Evolutionary conservation across 352 stramenopile genomes (phyloP).

Genomic region (Phytophthora constricta): DNA sequence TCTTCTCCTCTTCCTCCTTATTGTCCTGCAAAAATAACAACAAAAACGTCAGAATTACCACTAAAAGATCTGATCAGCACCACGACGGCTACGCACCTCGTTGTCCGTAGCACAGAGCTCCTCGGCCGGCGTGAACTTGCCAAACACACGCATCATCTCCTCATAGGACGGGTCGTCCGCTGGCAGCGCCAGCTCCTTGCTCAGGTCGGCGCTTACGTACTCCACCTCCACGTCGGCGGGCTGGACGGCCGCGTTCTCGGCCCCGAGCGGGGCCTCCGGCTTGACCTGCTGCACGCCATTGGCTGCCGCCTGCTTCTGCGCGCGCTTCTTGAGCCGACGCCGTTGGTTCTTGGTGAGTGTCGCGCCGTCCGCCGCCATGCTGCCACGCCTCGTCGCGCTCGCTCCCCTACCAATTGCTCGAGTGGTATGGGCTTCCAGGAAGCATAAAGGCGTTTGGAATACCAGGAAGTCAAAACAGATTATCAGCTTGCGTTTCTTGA

Average conservation of each 20-base stretch:
- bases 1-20: slow-evolving; percentile 35
- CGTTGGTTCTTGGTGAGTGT: slow-evolving; percentile 85
- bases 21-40: slow-evolving; percentile 28
- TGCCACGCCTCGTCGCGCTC: slow-evolving; percentile 8
- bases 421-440: too few relatives aligned
- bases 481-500: background rate
- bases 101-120: slow-evolving; percentile 71
- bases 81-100: slow-evolving; percentile 36
- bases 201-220: slow-evolving; percentile 83
- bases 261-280: background rate
- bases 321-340: slow-evolving; percentile 83
- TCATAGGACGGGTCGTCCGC: slow-evolving; percentile 75
- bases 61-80: background rate
- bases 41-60: background rate
- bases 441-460: too few relatives aligned
- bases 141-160: slow-evolving; percentile 91
- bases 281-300: slow-evolving; percentile 31
- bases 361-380: slow-evolving; percentile 21
- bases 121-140: slow-evolving; percentile 84
- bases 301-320: slow-evolving; percentile 64
- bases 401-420: background rate
- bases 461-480: too few relatives aligned
- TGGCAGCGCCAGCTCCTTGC: slow-evolving; percentile 64
- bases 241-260: slow-evolving; percentile 1
- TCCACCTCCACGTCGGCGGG: slow-evolving; percentile 71